A percentile compares a stretch with the other conserved stretches of the same genome.
Conservation (phyloP, 371 early-diverging fungal species). For the Rhizomucor miehei region DNA sequence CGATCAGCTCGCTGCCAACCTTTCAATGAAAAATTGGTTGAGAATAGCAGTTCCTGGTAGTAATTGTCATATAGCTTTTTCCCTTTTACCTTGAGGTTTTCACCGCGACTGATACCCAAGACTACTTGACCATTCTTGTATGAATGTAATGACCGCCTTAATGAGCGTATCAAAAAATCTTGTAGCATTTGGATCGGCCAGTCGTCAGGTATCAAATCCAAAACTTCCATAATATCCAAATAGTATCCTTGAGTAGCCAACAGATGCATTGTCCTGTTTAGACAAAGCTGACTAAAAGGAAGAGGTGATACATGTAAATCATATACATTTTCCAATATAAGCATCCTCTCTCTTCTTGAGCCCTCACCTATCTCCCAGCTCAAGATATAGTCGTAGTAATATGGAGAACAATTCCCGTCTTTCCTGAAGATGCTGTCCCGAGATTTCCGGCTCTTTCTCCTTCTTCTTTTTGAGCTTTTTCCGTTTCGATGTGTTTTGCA, state of each 20-base stretch:
- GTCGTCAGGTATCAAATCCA: conserved; percentile 56
- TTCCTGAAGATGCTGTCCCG: conserved; percentile 15
- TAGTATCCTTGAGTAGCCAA: conserved; percentile 63
- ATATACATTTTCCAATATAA: too few species aligned
- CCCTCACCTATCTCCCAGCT: conserved; percentile 28
- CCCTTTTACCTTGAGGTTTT: conserved; percentile 54
- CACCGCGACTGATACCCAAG: conserved; percentile 56
- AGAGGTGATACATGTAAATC: too few species aligned
- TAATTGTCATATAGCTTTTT: background rate
- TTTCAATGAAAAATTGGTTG: conserved; percentile 4
- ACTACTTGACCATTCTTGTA: conserved; percentile 56
- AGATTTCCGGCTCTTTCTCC: conserved; percentile 2
- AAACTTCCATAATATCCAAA: conserved; percentile 59
- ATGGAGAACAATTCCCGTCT: conserved; percentile 33
- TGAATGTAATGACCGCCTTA: conserved; percentile 51
- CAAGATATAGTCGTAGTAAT: conserved; percentile 39
- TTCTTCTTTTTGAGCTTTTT: background rate
- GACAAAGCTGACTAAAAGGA: conserved; percentile 40
- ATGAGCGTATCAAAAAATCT: conserved; percentile 51
- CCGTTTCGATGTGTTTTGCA: conserved; percentile 6
- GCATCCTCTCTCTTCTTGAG: background rate
- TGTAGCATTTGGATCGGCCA: conserved; percentile 64
- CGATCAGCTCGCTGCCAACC: conserved; percentile 42
- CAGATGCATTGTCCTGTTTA: conserved; percentile 47
- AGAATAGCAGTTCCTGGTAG: background rate